These are phyloP conservation scores for Schizophyllum commune DNA, from an alignment of 1,284 basidiomycete genomes.

Conservation along the genomic window DNA sequence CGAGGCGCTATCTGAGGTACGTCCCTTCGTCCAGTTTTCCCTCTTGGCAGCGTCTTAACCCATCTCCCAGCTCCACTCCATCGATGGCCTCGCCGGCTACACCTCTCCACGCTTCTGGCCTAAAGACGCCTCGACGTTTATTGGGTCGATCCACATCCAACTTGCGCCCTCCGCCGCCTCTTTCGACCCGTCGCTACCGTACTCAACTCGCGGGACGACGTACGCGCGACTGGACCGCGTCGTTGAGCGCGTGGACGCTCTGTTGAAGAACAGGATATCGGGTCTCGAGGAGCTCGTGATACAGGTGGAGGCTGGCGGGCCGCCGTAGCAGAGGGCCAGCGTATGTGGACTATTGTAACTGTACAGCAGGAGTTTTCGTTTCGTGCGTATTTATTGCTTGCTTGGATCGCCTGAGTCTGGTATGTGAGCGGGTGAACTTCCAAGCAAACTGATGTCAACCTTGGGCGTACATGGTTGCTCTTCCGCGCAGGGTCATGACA, in stretches of 20 bases:
- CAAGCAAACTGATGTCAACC: no score
- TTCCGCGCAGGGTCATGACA: no score
- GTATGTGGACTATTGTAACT: no score
- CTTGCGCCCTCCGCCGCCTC: constrained; percentile 51
- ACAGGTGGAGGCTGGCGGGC: constrained; percentile 60
- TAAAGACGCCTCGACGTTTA: constrained; percentile 78
- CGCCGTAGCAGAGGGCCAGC: background rate
- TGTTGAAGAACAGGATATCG: constrained; percentile 63
- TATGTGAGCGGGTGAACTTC: no score
- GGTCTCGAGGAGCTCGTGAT: constrained; percentile 84
- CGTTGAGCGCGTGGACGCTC: constrained; percentile 64
- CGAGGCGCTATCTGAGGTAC: constrained; percentile 65
- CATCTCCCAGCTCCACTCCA: constrained; percentile 28
- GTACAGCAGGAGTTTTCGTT: no score
- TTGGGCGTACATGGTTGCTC: no score
- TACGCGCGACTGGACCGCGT: constrained; percentile 65
- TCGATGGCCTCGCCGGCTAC: constrained; percentile 81
- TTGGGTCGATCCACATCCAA: constrained; percentile 89
- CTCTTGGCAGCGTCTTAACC: background rate
- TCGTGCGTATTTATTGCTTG: no score
- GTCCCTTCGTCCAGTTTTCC: background rate
- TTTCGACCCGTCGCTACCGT: constrained; percentile 46
- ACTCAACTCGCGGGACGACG: constrained; percentile 37
- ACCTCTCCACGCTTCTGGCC: constrained; percentile 91
- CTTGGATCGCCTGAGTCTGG: no score